Percentiles rank a stretch among this genome's conserved stretches.
phyloP scores from a whole-genome alignment of 2,329 filamentous ascomycete species.

The Fusarium siculi region DNA sequence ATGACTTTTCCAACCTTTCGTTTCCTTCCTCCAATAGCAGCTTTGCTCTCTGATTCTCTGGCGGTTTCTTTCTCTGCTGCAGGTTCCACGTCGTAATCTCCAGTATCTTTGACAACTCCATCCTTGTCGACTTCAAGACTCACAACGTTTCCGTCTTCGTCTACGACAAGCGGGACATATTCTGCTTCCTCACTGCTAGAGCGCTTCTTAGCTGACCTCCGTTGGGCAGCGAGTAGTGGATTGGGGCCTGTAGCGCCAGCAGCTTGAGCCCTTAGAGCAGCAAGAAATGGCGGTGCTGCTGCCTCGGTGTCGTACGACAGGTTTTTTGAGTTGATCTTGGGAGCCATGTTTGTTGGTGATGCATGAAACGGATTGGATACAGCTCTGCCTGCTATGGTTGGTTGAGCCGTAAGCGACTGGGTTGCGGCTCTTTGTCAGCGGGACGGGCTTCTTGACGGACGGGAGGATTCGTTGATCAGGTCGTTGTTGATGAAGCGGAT shows the following conservation, averaged over 20 bases:
- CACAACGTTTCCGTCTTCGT: constrained; percentile 76
- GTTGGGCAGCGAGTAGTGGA: constrained; percentile 60
- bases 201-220: constrained; percentile 63
- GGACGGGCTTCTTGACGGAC: constrained; percentile 1
- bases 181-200: constrained; percentile 77
- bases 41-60: constrained; percentile 43
- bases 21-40: constrained; percentile 58
- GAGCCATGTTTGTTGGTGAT: constrained; percentile 52
- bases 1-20: constrained; percentile 60
- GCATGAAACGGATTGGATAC: not conserved
- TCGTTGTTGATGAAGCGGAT: constrained; percentile 8
- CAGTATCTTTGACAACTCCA: constrained; percentile 53
- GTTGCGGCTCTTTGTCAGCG: constrained; percentile 31
- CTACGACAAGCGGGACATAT: constrained; percentile 78
- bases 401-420: constrained; percentile 17
- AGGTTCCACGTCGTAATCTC: constrained; percentile 36
- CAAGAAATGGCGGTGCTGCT: constrained; percentile 71
- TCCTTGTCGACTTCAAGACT: constrained; percentile 58
- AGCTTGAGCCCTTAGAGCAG: constrained; percentile 64
- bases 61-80: constrained; percentile 48
- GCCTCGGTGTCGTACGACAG: constrained; percentile 71
- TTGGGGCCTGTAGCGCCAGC: constrained; percentile 62
- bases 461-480: constrained; percentile 2
- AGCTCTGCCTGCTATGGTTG: constrained; percentile 18
- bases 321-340: constrained; percentile 77